A percentile compares a stretch with the other conserved stretches of the same genome.
Evolutionary conservation across 352 stramenopile species (phyloP).

Genomic region (Pythium periplocum): DNA sequence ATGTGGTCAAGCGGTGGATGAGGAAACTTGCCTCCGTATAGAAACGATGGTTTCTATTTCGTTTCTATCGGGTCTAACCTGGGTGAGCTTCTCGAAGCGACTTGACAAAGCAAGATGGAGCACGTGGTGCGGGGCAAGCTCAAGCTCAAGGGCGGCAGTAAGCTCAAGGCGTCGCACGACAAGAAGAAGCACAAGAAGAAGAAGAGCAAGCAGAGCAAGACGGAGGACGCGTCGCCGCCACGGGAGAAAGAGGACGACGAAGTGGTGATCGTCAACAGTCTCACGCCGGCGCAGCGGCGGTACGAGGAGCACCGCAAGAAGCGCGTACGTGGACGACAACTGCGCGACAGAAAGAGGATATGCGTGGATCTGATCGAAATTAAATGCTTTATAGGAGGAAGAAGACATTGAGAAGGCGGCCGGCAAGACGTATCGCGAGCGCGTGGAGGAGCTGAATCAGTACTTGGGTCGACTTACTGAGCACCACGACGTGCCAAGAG

Average conservation of each 20-base stretch:
- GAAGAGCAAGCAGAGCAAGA: slow-evolving; percentile 32
- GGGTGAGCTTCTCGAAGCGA: background rate
- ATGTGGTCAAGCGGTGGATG: background rate
- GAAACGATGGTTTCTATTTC: slow-evolving; percentile 6
- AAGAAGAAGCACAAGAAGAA: slow-evolving; percentile 54
- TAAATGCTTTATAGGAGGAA: slow-evolving; percentile 46
- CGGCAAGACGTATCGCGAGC: slow-evolving; percentile 86
- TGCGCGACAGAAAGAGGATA: background rate
- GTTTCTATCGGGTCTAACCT: no score
- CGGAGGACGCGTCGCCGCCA: slow-evolving; percentile 6
- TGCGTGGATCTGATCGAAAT: background rate
- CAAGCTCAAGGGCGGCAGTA: slow-evolving; percentile 62
- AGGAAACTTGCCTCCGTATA: background rate
- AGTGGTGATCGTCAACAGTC: slow-evolving; percentile 12
- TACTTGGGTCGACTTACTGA: slow-evolving; percentile 94
- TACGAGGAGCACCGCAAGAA: slow-evolving; percentile 80
- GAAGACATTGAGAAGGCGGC: slow-evolving; percentile 83
- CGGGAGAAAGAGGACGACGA: background rate
- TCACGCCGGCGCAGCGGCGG: slow-evolving; percentile 72
- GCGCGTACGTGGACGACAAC: slow-evolving; percentile 33
- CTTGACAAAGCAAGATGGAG: slow-evolving; percentile 35
- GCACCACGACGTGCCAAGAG: slow-evolving; percentile 97
- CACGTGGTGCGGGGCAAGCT: slow-evolving; percentile 82
- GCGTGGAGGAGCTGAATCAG: slow-evolving; percentile 96
- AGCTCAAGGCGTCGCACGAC: slow-evolving; percentile 55